Conservation (phyloP, 176 grass and related monocot genomes). For the Carex cristatella region DNA sequence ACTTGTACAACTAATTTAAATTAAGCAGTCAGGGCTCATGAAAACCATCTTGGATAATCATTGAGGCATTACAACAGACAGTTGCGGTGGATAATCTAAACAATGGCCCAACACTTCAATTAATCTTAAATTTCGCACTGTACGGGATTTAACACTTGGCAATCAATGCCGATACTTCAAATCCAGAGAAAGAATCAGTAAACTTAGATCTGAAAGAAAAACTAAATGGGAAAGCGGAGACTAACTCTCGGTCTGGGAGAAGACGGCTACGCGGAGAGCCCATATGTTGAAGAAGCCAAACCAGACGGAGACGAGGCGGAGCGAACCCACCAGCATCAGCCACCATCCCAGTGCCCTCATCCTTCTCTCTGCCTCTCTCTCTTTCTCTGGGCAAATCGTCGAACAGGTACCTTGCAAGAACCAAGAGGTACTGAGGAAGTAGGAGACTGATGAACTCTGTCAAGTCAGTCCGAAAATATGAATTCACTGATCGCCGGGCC, state of each 20-base stretch:
- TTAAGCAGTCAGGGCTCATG: background rate
- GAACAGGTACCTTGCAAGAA: constrained; percentile 6
- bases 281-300: constrained; percentile 97
- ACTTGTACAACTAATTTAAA: too few relatives aligned
- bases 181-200: background rate
- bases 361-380: constrained; percentile 18
- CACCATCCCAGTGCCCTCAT: constrained; percentile 73
- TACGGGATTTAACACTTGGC: background rate
- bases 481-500: background rate
- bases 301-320: constrained; percentile 83
- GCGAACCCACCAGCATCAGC: constrained; percentile 80
- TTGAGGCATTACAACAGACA: background rate
- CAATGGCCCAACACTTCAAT: background rate
- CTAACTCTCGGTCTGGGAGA: constrained; percentile 62
- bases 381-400: constrained; percentile 8
- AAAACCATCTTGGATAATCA: background rate
- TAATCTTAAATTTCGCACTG: background rate
- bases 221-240: background rate
- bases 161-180: background rate
- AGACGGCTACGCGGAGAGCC: constrained; percentile 81
- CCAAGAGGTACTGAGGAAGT: background rate
- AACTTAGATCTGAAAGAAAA: background rate
- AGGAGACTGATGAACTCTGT: background rate
- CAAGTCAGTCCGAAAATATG: background rate
- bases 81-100: background rate